Conservation (phyloP, 257 asterid genomes). For the Przewalskia tangutica region DNA sequence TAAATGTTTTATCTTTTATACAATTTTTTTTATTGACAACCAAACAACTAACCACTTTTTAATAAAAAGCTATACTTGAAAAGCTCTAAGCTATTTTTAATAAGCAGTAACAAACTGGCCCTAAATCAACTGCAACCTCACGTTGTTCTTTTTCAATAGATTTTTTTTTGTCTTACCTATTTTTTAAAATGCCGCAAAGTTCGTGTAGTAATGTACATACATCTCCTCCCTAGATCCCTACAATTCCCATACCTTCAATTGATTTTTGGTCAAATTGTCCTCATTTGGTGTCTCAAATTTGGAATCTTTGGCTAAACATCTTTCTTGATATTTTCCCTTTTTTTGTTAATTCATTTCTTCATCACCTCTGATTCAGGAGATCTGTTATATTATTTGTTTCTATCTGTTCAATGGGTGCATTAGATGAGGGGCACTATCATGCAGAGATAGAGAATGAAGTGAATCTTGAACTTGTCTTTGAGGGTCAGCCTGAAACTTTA, state of each 20-base stretch:
- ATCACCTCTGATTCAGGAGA: conserved; percentile 5
- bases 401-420: conserved; percentile 66
- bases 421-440: conserved; percentile 59
- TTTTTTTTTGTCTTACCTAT: too few relatives aligned
- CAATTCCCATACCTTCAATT: background rate
- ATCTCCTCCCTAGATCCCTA: background rate
- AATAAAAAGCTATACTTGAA: too few relatives aligned
- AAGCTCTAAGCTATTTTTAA: too few relatives aligned
- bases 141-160: too few relatives aligned
- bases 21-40: too few relatives aligned
- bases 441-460: conserved; percentile 54
- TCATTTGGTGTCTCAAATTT: conserved; percentile 23
- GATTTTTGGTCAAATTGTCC: background rate
- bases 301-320: conserved; percentile 18
- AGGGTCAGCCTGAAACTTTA: conserved; percentile 34
- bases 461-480: conserved; percentile 43
- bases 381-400: background rate
- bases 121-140: too few relatives aligned
- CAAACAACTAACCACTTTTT: too few relatives aligned
- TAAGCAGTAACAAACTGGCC: too few relatives aligned
- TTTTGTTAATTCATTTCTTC: background rate
- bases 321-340: too few relatives aligned
- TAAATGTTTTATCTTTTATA: too few relatives aligned
- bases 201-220: conserved; percentile 15
- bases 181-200: too few relatives aligned